These are phyloP conservation scores for Aspergillus biplanus DNA, from an alignment of 495 filamentous ascomycete species.

Conservation along the genomic window DNA sequence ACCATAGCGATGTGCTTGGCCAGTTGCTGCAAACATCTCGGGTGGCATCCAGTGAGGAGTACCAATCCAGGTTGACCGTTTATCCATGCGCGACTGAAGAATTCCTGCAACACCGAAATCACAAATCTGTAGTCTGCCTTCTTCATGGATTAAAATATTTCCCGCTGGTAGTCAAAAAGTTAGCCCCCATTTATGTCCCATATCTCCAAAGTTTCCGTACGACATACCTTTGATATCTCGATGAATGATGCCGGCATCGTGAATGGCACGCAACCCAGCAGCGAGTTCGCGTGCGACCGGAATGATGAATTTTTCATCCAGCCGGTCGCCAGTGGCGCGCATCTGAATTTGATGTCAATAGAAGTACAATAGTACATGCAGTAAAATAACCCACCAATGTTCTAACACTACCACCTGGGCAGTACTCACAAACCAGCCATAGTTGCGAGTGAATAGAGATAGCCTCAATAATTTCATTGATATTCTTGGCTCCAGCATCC, in stretches of 20 bases:
- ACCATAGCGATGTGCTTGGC: slow-evolving; percentile 55
- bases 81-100: slow-evolving; percentile 80
- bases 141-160: slow-evolving; percentile 88
- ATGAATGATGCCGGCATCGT: slow-evolving; percentile 92
- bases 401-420: slow-evolving; percentile 91
- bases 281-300: slow-evolving; percentile 87
- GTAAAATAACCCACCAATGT: slow-evolving; percentile 64
- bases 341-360: slow-evolving; percentile 38
- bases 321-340: slow-evolving; percentile 63
- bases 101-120: slow-evolving; percentile 95
- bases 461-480: slow-evolving; percentile 88
- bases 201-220: not conserved
- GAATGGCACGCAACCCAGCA: slow-evolving; percentile 81
- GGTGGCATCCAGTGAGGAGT: slow-evolving; percentile 98
- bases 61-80: slow-evolving; percentile 90
- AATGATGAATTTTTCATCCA: slow-evolving; percentile 90
- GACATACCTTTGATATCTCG: slow-evolving; percentile 87
- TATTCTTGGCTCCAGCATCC: slow-evolving; percentile 82
- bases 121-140: slow-evolving; percentile 85
- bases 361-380: not conserved
- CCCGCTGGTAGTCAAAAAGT: slow-evolving; percentile 56
- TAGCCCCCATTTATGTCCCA: too few species aligned
- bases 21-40: slow-evolving; percentile 65
- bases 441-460: slow-evolving; percentile 83
- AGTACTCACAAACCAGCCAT: slow-evolving; percentile 97